Evolutionary conservation across 2,329 filamentous ascomycete species (phyloP), one percentile per base, ranked within the genome.

Genomic region (Fusarium newnesense): DNA sequence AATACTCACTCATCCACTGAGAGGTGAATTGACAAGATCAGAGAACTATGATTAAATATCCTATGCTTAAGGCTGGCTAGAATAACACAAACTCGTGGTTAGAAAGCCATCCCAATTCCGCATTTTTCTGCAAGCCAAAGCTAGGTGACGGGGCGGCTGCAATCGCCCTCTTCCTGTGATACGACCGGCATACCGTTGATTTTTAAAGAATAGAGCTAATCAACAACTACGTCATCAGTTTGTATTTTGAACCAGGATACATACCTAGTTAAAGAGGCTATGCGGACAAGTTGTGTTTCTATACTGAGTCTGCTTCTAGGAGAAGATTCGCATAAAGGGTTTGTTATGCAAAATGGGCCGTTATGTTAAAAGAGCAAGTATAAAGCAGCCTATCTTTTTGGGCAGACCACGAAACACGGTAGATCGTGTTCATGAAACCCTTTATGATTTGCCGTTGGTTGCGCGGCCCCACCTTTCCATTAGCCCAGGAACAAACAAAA

Each of bases 401-500:
- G 21, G 19, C 28, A 16, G 46, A 30, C 28, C 28, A 24, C 44
- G 19, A n/a, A 47, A n/a, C 19, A 30, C 9, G 44, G 46, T 50
- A 34, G 28, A 26, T 46, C 43, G 19, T 36, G 16, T 52, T 24
- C 16, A 24, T 26, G n/a, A 37, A 53, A 13, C 47, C 30, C 47
- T 19, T 34, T 34, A 34, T 58, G 15, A 13, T n/a, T 10, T 34
- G 30, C 12, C 21, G 46, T 15, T 42, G 37, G 37, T 42, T 57
- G 30, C 24, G 21, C 19, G 18, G 57, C 43, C 59, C 65, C 67
- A 69, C 52, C 21, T 50, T 59, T 24, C n/a, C 32, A 43, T 59
- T 43, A 52, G 49, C 60, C 60, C 66, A 73, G 47, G 54, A 69
- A 72, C 64, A 59, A 66, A 57, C 53, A 60, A 50, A 60, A 69